Conservation (phyloP, 2,329 filamentous ascomycete genomes). For the Xylariaceae sp. region DNA sequence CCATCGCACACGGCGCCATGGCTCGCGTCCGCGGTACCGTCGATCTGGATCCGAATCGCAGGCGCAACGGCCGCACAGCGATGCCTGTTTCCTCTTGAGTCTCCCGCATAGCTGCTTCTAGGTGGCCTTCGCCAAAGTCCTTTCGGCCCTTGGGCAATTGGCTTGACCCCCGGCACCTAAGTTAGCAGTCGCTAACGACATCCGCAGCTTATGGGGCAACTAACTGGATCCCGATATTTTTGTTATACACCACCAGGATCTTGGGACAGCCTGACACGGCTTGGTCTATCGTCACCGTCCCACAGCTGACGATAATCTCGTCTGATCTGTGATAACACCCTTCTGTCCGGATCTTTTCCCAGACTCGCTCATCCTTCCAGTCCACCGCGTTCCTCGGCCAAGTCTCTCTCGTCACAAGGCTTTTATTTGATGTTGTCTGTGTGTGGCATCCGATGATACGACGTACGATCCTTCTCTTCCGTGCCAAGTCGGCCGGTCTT, state of each 20-base stretch:
- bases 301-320: conserved; percentile 43
- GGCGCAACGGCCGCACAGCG: conserved; percentile 34
- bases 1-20: conserved; percentile 15
- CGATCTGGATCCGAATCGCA: conserved; percentile 42
- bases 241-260: conserved; percentile 43
- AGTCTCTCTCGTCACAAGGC: no score
- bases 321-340: conserved; percentile 38
- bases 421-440: no score
- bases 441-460: conserved; percentile 12
- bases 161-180: no score
- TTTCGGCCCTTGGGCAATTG: conserved; percentile 48
- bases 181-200: no score
- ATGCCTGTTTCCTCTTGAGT: conserved; percentile 47
- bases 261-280: conserved; percentile 23
- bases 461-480: conserved; percentile 13
- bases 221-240: conserved; percentile 33
- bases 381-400: no score
- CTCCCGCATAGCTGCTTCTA: conserved; percentile 42
- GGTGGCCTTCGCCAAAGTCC: conserved; percentile 42
- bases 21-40: conserved; percentile 30
- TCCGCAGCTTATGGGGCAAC: no score
- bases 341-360: conserved; percentile 27
- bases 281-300: conserved; percentile 43
- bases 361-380: conserved; percentile 27
- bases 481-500: conserved; percentile 11